Conservation (phyloP, 345 rosid species). For the Balakata baccata region DNA sequence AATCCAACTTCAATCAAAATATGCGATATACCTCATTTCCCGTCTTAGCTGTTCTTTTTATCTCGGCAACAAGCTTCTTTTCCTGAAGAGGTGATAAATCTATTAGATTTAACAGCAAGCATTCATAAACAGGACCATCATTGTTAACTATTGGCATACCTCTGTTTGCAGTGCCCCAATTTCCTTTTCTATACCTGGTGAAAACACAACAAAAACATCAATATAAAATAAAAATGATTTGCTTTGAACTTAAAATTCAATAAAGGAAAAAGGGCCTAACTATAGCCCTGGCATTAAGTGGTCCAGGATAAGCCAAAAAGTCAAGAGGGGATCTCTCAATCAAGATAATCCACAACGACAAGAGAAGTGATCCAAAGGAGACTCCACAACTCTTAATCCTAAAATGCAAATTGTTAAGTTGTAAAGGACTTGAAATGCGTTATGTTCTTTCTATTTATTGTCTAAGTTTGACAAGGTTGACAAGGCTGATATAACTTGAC, state of each 20-base stretch:
- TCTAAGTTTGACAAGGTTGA: neutral
- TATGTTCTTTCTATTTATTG: neutral
- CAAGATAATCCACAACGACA: neutral
- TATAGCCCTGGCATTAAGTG: neutral
- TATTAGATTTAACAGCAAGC: constrained; percentile 9
- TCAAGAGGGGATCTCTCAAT: neutral
- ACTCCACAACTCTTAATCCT: neutral
- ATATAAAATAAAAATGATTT: neutral
- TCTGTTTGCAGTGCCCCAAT: constrained; percentile 73
- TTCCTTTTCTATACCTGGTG: constrained; percentile 86
- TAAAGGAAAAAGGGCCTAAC: neutral
- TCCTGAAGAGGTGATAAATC: constrained; percentile 48
- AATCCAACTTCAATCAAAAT: constrained; percentile 1
- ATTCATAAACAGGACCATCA: constrained; percentile 1
- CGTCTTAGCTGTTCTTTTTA: constrained; percentile 83
- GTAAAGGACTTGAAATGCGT: neutral
- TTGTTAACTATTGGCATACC: constrained; percentile 42
- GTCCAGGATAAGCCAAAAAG: neutral
- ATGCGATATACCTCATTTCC: constrained; percentile 72
- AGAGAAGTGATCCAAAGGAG: neutral
- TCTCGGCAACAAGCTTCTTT: constrained; percentile 90
- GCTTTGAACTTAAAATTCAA: neutral
- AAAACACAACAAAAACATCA: constrained; percentile 19
- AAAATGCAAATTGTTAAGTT: neutral
- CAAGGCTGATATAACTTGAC: neutral